Percentiles rank a stretch among this genome's conserved stretches.
phyloP scores from a whole-genome alignment of 179 eudicot genomes.

The Drosera spatulata region DNA sequence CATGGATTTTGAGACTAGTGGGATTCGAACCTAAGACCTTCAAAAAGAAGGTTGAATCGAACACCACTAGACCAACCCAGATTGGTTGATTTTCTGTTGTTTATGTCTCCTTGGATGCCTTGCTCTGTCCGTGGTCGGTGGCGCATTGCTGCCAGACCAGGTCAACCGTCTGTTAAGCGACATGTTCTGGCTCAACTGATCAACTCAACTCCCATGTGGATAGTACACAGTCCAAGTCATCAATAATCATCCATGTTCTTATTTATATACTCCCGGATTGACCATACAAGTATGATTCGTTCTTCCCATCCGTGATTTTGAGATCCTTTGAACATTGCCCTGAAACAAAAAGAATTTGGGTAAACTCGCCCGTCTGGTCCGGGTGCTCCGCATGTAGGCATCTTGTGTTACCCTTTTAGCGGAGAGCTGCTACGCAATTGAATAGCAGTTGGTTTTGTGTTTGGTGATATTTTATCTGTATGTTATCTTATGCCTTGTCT shows the following conservation, averaged over 20 bases:
- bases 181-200: conserved; percentile 32
- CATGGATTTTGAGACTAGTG: conserved; percentile 17
- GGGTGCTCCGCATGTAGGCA: conserved; percentile 16
- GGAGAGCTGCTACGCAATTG: conserved; percentile 20
- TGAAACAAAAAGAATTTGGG: conserved; percentile 21
- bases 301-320: conserved; percentile 17
- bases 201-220: conserved; percentile 30
- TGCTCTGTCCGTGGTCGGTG: conserved; percentile 46
- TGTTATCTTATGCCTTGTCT: not conserved
- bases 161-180: conserved; percentile 43
- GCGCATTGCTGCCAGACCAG: conserved; percentile 56
- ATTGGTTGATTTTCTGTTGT: conserved; percentile 50
- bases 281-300: conserved; percentile 17
- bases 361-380: conserved; percentile 44
- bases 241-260: conserved; percentile 14
- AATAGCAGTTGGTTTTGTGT: conserved; percentile 6
- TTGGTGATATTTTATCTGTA: conserved; percentile 8
- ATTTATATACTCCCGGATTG: conserved; percentile 42
- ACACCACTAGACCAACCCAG: too few species aligned
- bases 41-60: too few species aligned
- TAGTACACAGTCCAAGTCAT: conserved; percentile 11
- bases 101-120: conserved; percentile 61
- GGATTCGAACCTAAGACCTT: too few species aligned
- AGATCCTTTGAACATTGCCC: conserved; percentile 31
- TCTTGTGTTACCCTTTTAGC: conserved; percentile 19